Base-by-base conservation (phyloP, 2,329 filamentous ascomycete genomes). In the Pseudogymnoascus pannorum region DNA sequence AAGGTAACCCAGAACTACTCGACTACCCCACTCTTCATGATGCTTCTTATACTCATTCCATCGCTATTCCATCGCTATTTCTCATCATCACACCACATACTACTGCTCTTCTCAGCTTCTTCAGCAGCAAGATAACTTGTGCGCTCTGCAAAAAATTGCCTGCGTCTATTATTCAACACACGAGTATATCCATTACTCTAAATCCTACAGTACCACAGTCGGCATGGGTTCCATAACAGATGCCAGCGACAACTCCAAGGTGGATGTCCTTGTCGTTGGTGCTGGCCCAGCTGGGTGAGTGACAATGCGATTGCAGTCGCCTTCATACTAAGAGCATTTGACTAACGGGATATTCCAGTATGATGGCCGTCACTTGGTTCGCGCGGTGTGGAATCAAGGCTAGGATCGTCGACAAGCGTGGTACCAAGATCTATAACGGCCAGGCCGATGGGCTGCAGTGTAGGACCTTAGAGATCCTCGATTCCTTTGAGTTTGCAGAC, bases 401-500 rank as follows among this genome's bases (percentile, higher is more conserved):
- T 5, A 73, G 78, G 35, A 79, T 83, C 44, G 69, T 83, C 44
- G 78, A 80, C 66, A 75, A 77, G 63, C 69, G 73, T 63, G 71
- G 71, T 2, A 71, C 69, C 0, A 75, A 74, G 48, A 68, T 70
- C 22, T 68, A 62, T 20, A 68, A 22, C 26, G 68, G 68, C 64
- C 78, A 80, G 65, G 78, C 78, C 1, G 79, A 81, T 65, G 83
- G 82, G 1, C 75, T 87, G 2, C 84, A 89, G 72, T 83, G 81
- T 64, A 83, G 87, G 1, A 88, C 85, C 0, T 76, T 89, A 1
- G 86, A 91, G 71, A 88, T 91, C n/a, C 83, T 91, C 61, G 86
- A 91, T 66, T 85, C 82, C 58, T 87, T 91, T 66, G 87, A 84
- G 0, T 82, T 91, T 62, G 84, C 77, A 2, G 81, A 89, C 64